Conservation (phyloP, 352 stramenopile species). For the Plasmopara halstedii region DNA sequence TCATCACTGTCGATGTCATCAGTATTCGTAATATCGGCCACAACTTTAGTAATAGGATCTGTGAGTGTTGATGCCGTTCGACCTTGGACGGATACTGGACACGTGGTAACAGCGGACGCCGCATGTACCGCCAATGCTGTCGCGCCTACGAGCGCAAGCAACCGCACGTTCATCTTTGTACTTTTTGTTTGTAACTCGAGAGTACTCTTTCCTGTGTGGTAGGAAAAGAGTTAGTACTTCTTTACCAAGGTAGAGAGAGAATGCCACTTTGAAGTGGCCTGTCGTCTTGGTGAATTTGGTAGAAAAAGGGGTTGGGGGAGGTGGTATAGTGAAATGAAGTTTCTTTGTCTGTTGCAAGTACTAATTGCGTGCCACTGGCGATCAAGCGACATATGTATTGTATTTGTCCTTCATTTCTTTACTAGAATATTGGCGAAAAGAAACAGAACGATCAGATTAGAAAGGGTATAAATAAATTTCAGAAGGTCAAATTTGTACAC, state of each 20-base stretch:
- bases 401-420: no score
- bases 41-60: slow-evolving; percentile 42
- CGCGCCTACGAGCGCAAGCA: slow-evolving; percentile 23
- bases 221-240: slow-evolving; percentile 8
- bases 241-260: slow-evolving; percentile 19
- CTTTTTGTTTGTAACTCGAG: not conserved
- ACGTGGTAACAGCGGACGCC: slow-evolving; percentile 32
- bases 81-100: slow-evolving; percentile 55
- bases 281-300: slow-evolving; percentile 1
- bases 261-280: slow-evolving; percentile 7
- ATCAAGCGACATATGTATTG: no score
- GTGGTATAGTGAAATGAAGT: no score
- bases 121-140: slow-evolving; percentile 17
- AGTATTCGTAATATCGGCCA: slow-evolving; percentile 13
- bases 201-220: slow-evolving; percentile 10
- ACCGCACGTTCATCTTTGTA: slow-evolving; percentile 13
- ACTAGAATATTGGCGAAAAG: no score
- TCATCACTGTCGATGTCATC: slow-evolving; percentile 24
- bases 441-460: no score
- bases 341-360: no score
- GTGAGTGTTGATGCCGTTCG: slow-evolving; percentile 49
- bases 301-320: slow-evolving; percentile 2
- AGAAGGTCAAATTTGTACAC: no score
- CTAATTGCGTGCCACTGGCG: no score
- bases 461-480: no score